Evolutionary conservation across 1,139 yeast genomes (phyloP).

Genomic region (Spencermartinsiella ligniputridi): DNA sequence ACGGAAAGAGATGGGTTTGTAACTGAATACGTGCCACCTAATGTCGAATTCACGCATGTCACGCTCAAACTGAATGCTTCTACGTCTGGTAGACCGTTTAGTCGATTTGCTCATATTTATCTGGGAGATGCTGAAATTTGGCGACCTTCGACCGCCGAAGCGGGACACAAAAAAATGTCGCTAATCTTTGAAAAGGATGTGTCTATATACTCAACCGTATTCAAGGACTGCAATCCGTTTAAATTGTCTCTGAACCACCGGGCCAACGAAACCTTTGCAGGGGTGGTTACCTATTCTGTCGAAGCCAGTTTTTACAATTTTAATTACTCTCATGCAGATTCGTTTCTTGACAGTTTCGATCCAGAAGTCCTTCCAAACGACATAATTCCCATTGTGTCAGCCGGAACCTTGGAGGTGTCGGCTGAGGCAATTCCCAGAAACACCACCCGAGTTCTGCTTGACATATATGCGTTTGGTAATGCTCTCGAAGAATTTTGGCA

Average conservation of each 20-base stretch:
- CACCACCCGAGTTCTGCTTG: conserved; percentile 54
- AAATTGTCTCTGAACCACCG: conserved; percentile 51
- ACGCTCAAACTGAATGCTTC: conserved; percentile 54
- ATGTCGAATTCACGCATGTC: conserved; percentile 52
- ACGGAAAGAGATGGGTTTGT: conserved; percentile 52
- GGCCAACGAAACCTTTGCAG: conserved; percentile 52
- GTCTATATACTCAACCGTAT: conserved; percentile 51
- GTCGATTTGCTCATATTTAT: conserved; percentile 67
- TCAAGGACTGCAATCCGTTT: conserved; percentile 29
- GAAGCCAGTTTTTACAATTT: conserved; percentile 48
- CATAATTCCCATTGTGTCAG: neutral
- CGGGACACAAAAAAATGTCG: conserved; percentile 46
- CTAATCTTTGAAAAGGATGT: conserved; percentile 58
- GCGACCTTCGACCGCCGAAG: conserved; percentile 86
- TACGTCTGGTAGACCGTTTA: conserved; percentile 68
- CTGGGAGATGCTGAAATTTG: conserved; percentile 66
- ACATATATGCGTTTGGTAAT: conserved; percentile 69
- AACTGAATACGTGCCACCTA: conserved; percentile 41
- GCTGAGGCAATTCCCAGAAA: conserved; percentile 43
- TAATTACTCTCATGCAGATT: neutral
- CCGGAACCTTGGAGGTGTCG: conserved; percentile 6
- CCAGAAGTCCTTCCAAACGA: neutral
- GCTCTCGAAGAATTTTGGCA: conserved; percentile 85
- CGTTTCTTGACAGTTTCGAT: neutral
- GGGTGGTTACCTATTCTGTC: conserved; percentile 54